Evolutionary conservation across 2,329 filamentous ascomycete genomes (phyloP).

Genomic region (Fusarium devonianum): DNA sequence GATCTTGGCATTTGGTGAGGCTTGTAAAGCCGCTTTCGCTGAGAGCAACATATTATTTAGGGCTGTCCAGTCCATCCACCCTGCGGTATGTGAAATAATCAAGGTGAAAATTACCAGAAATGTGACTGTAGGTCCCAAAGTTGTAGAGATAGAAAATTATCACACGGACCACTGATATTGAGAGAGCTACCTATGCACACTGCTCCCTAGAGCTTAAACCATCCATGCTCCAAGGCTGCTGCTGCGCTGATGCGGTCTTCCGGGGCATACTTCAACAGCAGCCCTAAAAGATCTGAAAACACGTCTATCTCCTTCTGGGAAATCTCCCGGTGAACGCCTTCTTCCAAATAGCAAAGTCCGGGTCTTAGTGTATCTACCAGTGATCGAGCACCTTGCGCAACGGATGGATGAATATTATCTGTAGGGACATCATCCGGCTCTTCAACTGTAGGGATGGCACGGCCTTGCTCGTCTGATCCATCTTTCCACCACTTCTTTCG

Average conservation of each 20-base stretch:
- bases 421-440: too few relatives aligned
- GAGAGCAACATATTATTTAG: too few relatives aligned
- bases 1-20: too few relatives aligned
- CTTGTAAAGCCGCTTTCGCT: too few relatives aligned
- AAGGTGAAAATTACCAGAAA: too few relatives aligned
- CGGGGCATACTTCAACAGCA: not conserved
- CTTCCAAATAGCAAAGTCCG: conserved; percentile 10
- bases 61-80: too few relatives aligned
- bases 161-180: too few relatives aligned
- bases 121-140: not conserved
- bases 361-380: conserved; percentile 19
- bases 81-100: too few relatives aligned
- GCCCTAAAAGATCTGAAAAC: not conserved
- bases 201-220: not conserved
- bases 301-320: not conserved
- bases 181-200: not conserved
- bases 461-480: too few relatives aligned
- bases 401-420: conserved; percentile 6
- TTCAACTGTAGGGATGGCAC: too few relatives aligned
- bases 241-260: not conserved
- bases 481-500: conserved; percentile 25
- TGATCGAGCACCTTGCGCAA: conserved; percentile 8
- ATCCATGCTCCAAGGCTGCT: not conserved
- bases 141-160: not conserved
- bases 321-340: not conserved